Evolutionary conservation across 1,284 basidiomycete genomes (phyloP), one percentile per base, ranked within the genome.

Genomic region (Malassezia furfur): DNA sequence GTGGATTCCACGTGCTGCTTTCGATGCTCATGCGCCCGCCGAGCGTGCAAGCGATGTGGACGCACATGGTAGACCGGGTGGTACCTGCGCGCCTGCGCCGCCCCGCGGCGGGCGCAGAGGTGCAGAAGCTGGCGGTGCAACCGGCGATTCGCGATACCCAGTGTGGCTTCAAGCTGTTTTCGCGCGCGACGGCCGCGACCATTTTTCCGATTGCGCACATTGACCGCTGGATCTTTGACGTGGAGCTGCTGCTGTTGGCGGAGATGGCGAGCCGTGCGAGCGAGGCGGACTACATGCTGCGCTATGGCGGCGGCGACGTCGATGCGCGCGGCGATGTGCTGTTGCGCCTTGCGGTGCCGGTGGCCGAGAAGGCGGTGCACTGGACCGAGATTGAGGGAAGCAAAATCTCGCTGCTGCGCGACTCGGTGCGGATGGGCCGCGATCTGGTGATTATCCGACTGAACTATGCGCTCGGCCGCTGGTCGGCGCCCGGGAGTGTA

Each of bases 341-440:
- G 8, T 84, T 87, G 66, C 80, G 68, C 77, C 39, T 64, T 44
- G 74, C 54, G 83, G 88, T 67, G 2, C 85, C 88, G 2, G 84
- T 91, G 3, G 81, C 77, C 4, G 91, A 96, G 73, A 87, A 93
- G 2, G 82, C 88, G 0, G 85, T 94, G 19, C 82, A 85, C 63
- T 96, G 91, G 91, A 84, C 88, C 57, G 91, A 94, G 75, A 86
- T 94, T 0, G 81, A 83, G 0, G 91, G 91, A 35, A 89, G 87
- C 78, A 94, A 96, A 77, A 80, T 96, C 61, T 84, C 86, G 60
- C 82, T 96, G 36, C 79, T 89, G 50, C 82, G 81, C 54, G 91
- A 91, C 64, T 86, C 84, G 36, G 68, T 93, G 51, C 84, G 86
- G 69, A 96, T 94, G 91, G 79, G 91, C 30, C 78, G 85, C 54